phyloP scores from a whole-genome alignment of 345 rosid genomes.

The Raphanus raphanistrum region DNA sequence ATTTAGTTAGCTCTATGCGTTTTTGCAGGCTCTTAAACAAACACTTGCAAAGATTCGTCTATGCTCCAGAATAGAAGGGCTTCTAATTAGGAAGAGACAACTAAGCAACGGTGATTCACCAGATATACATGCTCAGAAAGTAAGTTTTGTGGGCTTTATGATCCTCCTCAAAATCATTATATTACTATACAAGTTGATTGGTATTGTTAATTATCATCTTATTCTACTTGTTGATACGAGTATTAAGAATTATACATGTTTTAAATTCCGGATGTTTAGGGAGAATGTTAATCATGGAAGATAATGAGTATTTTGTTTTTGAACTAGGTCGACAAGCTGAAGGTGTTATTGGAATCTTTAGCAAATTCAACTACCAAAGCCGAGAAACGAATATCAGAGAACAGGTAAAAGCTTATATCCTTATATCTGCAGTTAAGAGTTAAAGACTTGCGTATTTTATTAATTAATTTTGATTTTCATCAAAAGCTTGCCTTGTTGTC shows the following conservation, averaged over 20 bases:
- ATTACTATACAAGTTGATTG: background rate
- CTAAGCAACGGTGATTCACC: conserved; percentile 77
- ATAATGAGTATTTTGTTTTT: conserved; percentile 24
- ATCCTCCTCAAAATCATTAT: background rate
- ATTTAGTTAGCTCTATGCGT: conserved; percentile 9
- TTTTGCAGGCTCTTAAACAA: conserved; percentile 68
- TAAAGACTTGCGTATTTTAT: background rate
- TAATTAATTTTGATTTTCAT: background rate
- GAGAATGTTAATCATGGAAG: conserved; percentile 2
- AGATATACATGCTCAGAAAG: conserved; percentile 95
- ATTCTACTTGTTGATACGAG: background rate
- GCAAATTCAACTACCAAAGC: conserved; percentile 74
- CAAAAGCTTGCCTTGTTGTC: conserved; percentile 7
- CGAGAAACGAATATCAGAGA: conserved; percentile 82
- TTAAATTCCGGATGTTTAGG: conserved; percentile 10
- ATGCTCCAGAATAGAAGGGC: conserved; percentile 81
- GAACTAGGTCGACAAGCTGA: conserved; percentile 83
- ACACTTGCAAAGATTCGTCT: conserved; percentile 71
- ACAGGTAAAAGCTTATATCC: conserved; percentile 49
- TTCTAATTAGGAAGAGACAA: conserved; percentile 67
- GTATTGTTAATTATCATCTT: background rate
- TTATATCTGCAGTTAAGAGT: background rate
- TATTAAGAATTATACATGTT: conserved; percentile 3
- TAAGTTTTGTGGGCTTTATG: conserved; percentile 27
- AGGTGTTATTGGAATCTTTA: conserved; percentile 87